A percentile compares a stretch with the other conserved stretches of the same genome.
Evolutionary conservation across 2,329 filamentous ascomycete species (phyloP).

Genomic region (Aurifilum marmelostoma): DNA sequence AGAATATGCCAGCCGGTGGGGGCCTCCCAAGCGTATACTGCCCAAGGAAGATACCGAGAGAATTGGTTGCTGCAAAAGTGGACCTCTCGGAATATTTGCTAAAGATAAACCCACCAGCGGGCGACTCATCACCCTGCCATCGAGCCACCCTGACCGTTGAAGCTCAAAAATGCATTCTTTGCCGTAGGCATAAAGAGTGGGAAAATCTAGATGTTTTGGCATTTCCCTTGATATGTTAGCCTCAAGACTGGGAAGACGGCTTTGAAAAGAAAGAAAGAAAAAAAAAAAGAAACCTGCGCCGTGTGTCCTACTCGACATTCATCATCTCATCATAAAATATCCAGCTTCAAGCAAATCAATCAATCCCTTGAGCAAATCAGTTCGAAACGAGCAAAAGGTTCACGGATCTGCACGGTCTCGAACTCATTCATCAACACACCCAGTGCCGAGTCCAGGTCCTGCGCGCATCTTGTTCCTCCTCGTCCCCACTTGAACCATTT

Average conservation of each 20-base stretch:
- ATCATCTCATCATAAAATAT: not conserved
- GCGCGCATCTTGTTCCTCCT: too few species aligned
- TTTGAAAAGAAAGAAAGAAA: too few species aligned
- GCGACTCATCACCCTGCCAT: constrained; percentile 10
- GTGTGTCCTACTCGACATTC: not conserved
- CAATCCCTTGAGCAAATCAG: not conserved
- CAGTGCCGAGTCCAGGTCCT: not conserved
- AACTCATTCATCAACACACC: not conserved
- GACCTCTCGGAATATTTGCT: not conserved
- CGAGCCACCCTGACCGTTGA: not conserved
- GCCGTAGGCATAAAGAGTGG: too few species aligned
- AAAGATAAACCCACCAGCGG: constrained; percentile 12
- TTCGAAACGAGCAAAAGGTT: not conserved
- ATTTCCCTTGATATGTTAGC: too few species aligned
- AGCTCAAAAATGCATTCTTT: not conserved
- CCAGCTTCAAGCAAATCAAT: not conserved
- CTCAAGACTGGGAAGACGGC: too few species aligned
- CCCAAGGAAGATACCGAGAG: not conserved
- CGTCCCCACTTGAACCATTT: not conserved
- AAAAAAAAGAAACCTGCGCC: too few species aligned
- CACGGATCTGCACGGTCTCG: not conserved
- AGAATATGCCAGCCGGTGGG: not conserved
- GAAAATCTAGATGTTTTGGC: too few species aligned
- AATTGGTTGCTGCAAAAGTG: constrained; percentile 2
- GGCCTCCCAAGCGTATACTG: not conserved